Evolutionary conservation across 192 early-diverging fungal genomes (phyloP).

Genomic region (Gonapodya sp.): DNA sequence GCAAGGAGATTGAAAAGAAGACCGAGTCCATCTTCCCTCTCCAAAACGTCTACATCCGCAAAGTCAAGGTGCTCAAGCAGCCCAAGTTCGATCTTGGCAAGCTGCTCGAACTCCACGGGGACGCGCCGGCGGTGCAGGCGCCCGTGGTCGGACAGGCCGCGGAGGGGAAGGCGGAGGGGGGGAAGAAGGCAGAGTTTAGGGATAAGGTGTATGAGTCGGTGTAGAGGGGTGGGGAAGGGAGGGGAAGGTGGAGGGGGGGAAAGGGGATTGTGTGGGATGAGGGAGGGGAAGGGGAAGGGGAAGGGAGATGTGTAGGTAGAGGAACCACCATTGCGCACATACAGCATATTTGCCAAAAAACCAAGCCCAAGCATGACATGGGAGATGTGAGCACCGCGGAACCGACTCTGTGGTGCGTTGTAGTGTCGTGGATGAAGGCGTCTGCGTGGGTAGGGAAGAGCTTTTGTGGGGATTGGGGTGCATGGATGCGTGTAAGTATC

Average conservation of each 20-base stretch:
- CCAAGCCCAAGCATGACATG: too few species aligned
- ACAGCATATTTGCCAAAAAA: neutral
- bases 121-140: slow-evolving; percentile 52
- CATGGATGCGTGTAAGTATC: too few species aligned
- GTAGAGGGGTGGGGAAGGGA: neutral
- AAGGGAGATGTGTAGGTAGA: neutral
- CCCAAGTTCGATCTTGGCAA: slow-evolving; percentile 74
- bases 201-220: slow-evolving; percentile 7
- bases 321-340: neutral
- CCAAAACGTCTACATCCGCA: slow-evolving; percentile 90
- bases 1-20: slow-evolving; percentile 95
- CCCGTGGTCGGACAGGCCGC: slow-evolving; percentile 1
- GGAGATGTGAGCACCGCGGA: too few species aligned
- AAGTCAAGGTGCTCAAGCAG: slow-evolving; percentile 98
- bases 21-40: slow-evolving; percentile 97
- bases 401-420: too few species aligned
- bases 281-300: neutral
- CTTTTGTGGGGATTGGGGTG: too few species aligned
- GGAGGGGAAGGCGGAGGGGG: neutral
- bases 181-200: neutral
- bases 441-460: too few species aligned
- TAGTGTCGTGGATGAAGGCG: too few species aligned
- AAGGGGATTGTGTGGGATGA: neutral
- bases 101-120: slow-evolving; percentile 94
- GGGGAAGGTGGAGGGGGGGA: neutral